Percentiles rank a stretch among this genome's conserved stretches.
Evolutionary conservation across 805 yeast species (phyloP).

Genomic region (Pichia deserticola): DNA sequence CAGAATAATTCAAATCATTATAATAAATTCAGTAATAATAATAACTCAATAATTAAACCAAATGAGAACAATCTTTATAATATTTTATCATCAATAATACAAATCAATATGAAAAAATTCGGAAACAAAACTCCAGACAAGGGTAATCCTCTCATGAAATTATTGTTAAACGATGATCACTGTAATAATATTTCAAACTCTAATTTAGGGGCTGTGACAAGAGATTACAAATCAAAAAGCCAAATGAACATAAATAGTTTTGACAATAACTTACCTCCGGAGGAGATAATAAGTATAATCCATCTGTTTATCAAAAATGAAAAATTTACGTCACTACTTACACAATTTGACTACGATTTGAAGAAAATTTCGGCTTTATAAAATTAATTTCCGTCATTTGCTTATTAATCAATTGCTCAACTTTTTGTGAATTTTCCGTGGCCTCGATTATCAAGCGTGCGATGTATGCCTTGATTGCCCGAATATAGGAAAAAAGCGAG

Average conservation of each 20-base stretch:
- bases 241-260: no score
- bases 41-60: no score
- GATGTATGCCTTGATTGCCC: no score
- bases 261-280: background rate
- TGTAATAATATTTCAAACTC: background rate
- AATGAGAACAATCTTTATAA: background rate
- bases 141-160: background rate
- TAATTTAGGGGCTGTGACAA: no score
- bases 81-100: background rate
- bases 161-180: background rate
- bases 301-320: background rate
- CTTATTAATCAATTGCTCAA: no score
- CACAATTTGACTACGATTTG: background rate
- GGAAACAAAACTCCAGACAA: background rate
- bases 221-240: no score
- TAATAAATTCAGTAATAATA: no score
- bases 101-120: background rate
- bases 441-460: no score
- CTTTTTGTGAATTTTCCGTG: no score
- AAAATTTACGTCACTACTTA: background rate
- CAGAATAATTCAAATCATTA: no score
- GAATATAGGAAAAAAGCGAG: no score
- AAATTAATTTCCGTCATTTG: no score
- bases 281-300: background rate
- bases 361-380: background rate